Evolutionary conservation across 2,329 filamentous ascomycete genomes (phyloP).

Genomic region (Neofusicoccum ribis): DNA sequence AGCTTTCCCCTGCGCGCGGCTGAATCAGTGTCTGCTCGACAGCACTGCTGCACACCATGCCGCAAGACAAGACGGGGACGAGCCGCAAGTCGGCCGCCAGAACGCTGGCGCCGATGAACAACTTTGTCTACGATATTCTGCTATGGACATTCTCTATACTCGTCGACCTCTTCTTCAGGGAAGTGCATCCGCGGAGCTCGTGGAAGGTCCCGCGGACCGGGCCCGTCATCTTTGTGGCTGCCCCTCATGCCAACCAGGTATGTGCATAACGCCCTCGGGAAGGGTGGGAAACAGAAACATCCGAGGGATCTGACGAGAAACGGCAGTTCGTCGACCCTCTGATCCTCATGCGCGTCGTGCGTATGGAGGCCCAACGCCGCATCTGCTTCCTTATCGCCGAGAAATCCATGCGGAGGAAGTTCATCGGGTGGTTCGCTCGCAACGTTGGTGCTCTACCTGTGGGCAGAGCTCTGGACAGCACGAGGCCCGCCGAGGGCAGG

Average conservation of each 20-base stretch:
- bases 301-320: background rate
- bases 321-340: constrained; percentile 91
- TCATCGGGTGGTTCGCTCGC: constrained; percentile 84
- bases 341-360: constrained; percentile 86
- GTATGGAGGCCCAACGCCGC: constrained; percentile 81
- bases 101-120: constrained; percentile 20
- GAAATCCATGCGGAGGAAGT: constrained; percentile 86
- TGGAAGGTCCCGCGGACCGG: constrained; percentile 91
- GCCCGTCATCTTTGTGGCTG: constrained; percentile 91
- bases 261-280: constrained; percentile 26
- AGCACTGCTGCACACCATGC: constrained; percentile 9
- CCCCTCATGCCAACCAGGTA: constrained; percentile 94
- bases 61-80: constrained; percentile 6
- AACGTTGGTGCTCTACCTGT: constrained; percentile 91
- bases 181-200: constrained; percentile 90
- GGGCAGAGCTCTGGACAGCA: constrained; percentile 83
- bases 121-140: constrained; percentile 19
- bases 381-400: constrained; percentile 92
- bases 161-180: constrained; percentile 95
- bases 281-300: background rate
- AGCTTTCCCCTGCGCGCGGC: background rate
- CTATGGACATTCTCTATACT: constrained; percentile 78
- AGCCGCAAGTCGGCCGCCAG: background rate
- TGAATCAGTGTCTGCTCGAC: background rate
- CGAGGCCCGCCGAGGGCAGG: constrained; percentile 74